phyloP scores from a whole-genome alignment of 164 flowering plant genomes.

The Stephania cephalantha region DNA sequence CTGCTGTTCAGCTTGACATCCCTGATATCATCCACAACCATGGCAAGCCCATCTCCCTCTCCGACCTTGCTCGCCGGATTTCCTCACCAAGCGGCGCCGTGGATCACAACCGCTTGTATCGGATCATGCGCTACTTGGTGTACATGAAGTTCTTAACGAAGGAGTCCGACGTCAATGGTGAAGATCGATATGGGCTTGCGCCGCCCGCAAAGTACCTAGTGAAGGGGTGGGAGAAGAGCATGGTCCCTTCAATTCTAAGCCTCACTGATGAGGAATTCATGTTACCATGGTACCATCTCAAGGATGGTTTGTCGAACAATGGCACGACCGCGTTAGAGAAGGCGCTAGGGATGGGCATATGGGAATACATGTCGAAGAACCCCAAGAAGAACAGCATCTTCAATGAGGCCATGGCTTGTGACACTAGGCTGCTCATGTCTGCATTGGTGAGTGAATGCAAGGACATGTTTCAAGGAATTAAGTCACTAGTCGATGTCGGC shows the following conservation, averaged over 20 bases:
- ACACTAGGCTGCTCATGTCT: constrained; percentile 10
- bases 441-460: constrained; percentile 15
- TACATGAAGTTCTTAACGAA: constrained; percentile 18
- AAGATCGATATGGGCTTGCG: constrained; percentile 12
- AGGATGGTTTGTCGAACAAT: constrained; percentile 1
- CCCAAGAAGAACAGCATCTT: constrained; percentile 18
- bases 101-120: constrained; percentile 11
- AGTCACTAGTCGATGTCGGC: constrained; percentile 25
- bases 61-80: constrained; percentile 21
- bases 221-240: constrained; percentile 14
- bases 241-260: constrained; percentile 9
- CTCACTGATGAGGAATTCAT: constrained; percentile 17
- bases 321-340: constrained; percentile 22
- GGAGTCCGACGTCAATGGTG: not conserved
- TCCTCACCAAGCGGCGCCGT: not conserved
- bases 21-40: constrained; percentile 40
- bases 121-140: constrained; percentile 32
- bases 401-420: constrained; percentile 31
- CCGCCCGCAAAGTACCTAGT: constrained; percentile 17
- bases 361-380: constrained; percentile 20
- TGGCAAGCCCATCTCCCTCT: constrained; percentile 30
- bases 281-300: constrained; percentile 19
- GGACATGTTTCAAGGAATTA: constrained; percentile 11
- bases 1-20: constrained; percentile 31
- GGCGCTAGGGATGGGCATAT: constrained; percentile 27